phyloP scores from a whole-genome alignment of 306 rosid species.

The Glycine latifolia region DNA sequence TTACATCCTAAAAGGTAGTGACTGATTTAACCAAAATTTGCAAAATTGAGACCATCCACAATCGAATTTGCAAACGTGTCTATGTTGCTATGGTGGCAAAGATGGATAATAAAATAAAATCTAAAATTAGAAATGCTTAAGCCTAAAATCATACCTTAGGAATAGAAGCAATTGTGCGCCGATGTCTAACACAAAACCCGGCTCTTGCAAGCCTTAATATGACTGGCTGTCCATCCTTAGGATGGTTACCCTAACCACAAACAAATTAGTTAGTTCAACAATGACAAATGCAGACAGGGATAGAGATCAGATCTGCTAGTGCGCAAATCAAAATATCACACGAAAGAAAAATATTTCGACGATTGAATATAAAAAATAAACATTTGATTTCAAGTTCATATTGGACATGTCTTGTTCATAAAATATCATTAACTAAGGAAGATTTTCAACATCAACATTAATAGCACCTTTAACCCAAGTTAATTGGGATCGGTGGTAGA shows the following conservation, averaged over 20 bases:
- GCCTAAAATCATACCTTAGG: slow-evolving; percentile 67
- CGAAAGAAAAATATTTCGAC: neutral
- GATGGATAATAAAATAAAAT: neutral
- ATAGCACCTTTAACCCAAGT: no score
- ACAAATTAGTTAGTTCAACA: slow-evolving; percentile 38
- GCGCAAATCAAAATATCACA: slow-evolving; percentile 6
- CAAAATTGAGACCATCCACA: neutral
- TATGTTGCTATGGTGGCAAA: neutral
- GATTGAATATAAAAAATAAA: neutral
- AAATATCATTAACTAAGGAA: neutral
- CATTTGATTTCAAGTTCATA: neutral
- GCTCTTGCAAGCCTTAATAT: slow-evolving; percentile 61
- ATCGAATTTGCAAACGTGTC: neutral
- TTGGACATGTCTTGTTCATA: neutral
- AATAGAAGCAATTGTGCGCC: slow-evolving; percentile 61
- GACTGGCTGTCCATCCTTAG: slow-evolving; percentile 84
- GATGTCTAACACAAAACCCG: slow-evolving; percentile 74
- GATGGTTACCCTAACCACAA: slow-evolving; percentile 81
- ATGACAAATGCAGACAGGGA: slow-evolving; percentile 1
- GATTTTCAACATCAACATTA: no score
- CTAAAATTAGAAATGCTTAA: neutral
- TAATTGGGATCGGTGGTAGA: no score
- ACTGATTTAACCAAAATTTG: no score
- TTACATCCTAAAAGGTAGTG: neutral
- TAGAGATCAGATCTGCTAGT: neutral